Conservation (phyloP, 2,329 filamentous ascomycete species). For the Sordariomycetes sp. region DNA sequence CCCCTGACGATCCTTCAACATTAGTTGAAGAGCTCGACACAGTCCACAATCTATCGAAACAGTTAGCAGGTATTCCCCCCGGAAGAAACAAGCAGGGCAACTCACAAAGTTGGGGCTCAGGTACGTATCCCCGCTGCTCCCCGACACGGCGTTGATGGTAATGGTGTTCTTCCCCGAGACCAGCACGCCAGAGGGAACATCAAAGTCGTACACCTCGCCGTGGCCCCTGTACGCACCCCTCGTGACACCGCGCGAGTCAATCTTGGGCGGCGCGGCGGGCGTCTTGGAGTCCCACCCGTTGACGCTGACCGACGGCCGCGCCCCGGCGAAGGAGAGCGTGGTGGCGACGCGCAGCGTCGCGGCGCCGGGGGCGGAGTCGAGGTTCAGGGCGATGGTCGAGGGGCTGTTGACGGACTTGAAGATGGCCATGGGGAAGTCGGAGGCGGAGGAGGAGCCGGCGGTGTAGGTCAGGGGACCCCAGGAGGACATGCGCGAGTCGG, state of each 20-base stretch:
- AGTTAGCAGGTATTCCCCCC: not conserved
- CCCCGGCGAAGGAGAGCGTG: constrained; percentile 47
- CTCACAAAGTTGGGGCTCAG: constrained; percentile 39
- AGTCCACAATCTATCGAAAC: constrained; percentile 5
- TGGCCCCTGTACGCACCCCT: constrained; percentile 50
- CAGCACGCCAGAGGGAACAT: constrained; percentile 45
- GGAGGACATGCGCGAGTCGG: constrained; percentile 46
- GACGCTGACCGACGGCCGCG: constrained; percentile 40
- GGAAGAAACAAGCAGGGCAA: not conserved
- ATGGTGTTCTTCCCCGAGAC: constrained; percentile 50
- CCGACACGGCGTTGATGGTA: constrained; percentile 43
- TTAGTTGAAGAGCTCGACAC: constrained; percentile 8
- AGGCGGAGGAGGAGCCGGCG: constrained; percentile 36
- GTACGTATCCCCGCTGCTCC: constrained; percentile 39
- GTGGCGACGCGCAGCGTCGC: constrained; percentile 52
- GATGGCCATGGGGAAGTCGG: constrained; percentile 51
- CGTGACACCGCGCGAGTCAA: constrained; percentile 52
- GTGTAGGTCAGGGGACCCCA: constrained; percentile 51
- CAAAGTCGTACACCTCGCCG: constrained; percentile 50
- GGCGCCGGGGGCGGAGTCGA: constrained; percentile 33
- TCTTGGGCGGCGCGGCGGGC: constrained; percentile 43
- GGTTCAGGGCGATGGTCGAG: constrained; percentile 45
- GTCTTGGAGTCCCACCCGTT: constrained; percentile 36
- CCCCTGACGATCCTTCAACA: not conserved
- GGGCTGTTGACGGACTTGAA: constrained; percentile 47